Base-by-base conservation (phyloP, 495 filamentous ascomycete species). In the Trichocladium antarcticum region DNA sequence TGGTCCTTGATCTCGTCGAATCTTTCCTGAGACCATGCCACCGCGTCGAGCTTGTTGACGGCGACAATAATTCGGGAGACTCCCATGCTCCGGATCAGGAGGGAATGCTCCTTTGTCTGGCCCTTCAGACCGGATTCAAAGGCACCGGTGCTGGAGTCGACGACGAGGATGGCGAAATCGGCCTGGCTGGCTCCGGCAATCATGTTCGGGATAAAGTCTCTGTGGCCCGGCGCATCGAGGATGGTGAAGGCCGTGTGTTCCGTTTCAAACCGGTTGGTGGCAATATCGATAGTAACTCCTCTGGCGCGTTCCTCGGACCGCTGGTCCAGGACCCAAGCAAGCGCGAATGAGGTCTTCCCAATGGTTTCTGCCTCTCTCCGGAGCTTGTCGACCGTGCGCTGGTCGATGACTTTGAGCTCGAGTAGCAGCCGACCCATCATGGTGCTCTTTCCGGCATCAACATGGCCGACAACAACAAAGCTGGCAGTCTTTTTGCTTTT, bases 191-290 rank as follows among this genome's bases (percentile, higher is more conserved):
- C 89, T 0, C 92, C 92, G 3, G 89, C 93, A 59, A 98, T 96
- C 92, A 98, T 98, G 64, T 95, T 97, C 2, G 92, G 92, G 35
- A 97, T 86, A 62, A 97, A 98, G 57, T 98, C 93, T 54, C 80
- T 75, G 66, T 98, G 92, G 0, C 92, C 92, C 2, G 92, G 92
- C 1, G 92, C 87, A 65, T 98, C 92, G 3, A 98, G 74, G 40
- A 98, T 97, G 8, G 90, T 97, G 61, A 96, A 98, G 14, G 74
- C 74, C 0, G 87, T 88, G 14, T 73, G 82, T 5, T 84, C 80
- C 0, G 92, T 98, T 63, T 90, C 84, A 62, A 98, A 98, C 51
- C 85, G 80, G 67, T 92, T 89, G 20, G 81, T 89, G 32, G 93
- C 93, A 61, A 97, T 89, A 60, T 98, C 92, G 47, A 98, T 95